phyloP scores from a whole-genome alignment of 768 basidiomycete genomes.

The Termitomyces bulborhizus region DNA sequence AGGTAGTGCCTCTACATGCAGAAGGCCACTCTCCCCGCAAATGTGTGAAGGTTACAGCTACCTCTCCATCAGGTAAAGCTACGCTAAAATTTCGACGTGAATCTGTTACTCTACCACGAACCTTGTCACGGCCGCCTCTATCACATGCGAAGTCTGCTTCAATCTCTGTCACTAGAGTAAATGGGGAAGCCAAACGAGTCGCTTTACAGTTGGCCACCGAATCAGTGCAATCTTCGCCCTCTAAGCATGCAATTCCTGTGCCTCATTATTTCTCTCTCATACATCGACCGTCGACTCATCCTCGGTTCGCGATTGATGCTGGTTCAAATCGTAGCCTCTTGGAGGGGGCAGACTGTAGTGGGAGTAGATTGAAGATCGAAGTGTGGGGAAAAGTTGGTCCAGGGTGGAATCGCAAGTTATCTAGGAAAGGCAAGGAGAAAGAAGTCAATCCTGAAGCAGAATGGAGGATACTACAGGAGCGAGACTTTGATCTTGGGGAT shows the following conservation, averaged over 20 bases:
- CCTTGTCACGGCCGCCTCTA: conserved; percentile 6
- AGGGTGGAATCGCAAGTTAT: conserved; percentile 18
- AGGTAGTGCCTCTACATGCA: conserved; percentile 8
- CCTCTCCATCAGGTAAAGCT: conserved; percentile 18
- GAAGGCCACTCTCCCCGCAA: conserved; percentile 14
- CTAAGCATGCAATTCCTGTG: conserved; percentile 21
- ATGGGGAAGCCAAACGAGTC: conserved; percentile 15
- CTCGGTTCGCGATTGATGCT: conserved; percentile 59
- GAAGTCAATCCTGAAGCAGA: conserved; percentile 16
- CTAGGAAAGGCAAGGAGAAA: conserved; percentile 42
- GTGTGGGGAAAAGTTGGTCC: conserved; percentile 47
- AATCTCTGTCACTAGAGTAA: conserved; percentile 15
- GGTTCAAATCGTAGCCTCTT: conserved; percentile 46
- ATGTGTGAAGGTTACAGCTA: conserved; percentile 13
- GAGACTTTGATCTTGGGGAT: conserved; percentile 56
- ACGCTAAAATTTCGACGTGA: conserved; percentile 17
- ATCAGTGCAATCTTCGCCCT: conserved; percentile 9
- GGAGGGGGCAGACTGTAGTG: conserved; percentile 46
- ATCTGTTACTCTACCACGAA: conserved; percentile 8
- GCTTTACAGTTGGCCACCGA: conserved; percentile 11
- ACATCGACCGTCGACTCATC: conserved; percentile 82
- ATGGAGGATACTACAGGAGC: conserved; percentile 66
- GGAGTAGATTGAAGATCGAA: conserved; percentile 46
- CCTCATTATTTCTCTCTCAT: conserved; percentile 74
- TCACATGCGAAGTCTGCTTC: conserved; percentile 23